These are phyloP conservation scores for Talaromyces sp. DNA, from an alignment of 2,329 filamentous ascomycete species.

Conservation along the genomic window DNA sequence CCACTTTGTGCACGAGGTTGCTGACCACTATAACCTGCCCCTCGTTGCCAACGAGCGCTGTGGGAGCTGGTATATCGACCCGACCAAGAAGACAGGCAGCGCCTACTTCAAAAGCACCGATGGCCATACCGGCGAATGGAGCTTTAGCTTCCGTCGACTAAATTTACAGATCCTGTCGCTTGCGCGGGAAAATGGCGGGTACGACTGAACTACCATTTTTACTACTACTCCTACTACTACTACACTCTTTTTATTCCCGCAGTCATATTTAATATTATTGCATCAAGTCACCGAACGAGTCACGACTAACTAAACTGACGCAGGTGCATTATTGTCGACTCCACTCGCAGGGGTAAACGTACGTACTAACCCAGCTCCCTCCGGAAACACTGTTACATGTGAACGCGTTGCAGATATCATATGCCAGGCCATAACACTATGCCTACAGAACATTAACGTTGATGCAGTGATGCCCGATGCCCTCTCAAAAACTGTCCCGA, in stretches of 20 bases:
- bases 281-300: neutral
- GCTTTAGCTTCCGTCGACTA: slow-evolving; percentile 76
- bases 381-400: slow-evolving; percentile 14
- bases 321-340: slow-evolving; percentile 76
- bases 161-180: slow-evolving; percentile 77
- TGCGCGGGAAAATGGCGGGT: slow-evolving; percentile 65
- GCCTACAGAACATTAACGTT: neutral
- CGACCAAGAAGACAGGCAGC: slow-evolving; percentile 61
- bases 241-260: neutral
- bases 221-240: neutral
- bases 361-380: slow-evolving; percentile 25
- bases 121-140: slow-evolving; percentile 86
- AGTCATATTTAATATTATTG: neutral
- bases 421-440: neutral
- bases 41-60: slow-evolving; percentile 91
- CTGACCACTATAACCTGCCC: slow-evolving; percentile 52
- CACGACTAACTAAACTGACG: slow-evolving; percentile 2
- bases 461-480: slow-evolving; percentile 79
- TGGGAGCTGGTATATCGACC: slow-evolving; percentile 87
- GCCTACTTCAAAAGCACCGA: slow-evolving; percentile 99
- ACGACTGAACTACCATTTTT: slow-evolving; percentile 18
- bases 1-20: slow-evolving; percentile 63
- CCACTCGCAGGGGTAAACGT: slow-evolving; percentile 85
- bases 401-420: slow-evolving; percentile 1
- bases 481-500: slow-evolving; percentile 85